phyloP scores from a whole-genome alignment of 345 rosid genomes.

The Lepidium aucheri region DNA sequence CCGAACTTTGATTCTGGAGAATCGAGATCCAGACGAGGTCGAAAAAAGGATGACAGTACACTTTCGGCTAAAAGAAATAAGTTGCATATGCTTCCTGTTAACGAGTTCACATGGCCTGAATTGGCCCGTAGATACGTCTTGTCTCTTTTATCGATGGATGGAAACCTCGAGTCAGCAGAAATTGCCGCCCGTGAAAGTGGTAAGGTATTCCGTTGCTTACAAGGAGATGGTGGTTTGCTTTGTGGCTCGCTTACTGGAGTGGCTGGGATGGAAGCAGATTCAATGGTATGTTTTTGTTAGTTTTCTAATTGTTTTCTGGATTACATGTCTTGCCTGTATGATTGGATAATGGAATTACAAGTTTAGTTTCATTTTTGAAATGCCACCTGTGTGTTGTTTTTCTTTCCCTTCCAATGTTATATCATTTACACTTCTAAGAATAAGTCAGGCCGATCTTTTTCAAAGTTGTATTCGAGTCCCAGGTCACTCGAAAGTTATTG shows the following conservation, averaged over 20 bases:
- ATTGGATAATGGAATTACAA: neutral
- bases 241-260: conserved; percentile 93
- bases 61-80: conserved; percentile 53
- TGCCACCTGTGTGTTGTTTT: neutral
- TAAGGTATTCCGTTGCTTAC: conserved; percentile 82
- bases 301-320: neutral
- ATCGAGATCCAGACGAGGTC: conserved; percentile 65
- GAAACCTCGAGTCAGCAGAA: conserved; percentile 82
- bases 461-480: neutral
- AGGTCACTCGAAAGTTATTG: neutral
- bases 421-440: neutral
- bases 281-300: conserved; percentile 61
- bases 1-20: conserved; percentile 90
- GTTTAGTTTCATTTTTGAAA: neutral
- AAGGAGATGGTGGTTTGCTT: conserved; percentile 96
- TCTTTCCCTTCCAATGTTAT: conserved; percentile 2
- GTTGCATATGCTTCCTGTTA: conserved; percentile 72
- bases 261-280: conserved; percentile 96
- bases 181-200: conserved; percentile 73
- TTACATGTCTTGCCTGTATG: neutral
- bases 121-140: conserved; percentile 78
- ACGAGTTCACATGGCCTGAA: conserved; percentile 94
- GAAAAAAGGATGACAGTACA: conserved; percentile 74
- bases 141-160: conserved; percentile 78
- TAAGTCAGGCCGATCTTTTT: neutral